Evolutionary conservation across 1,284 basidiomycete genomes (phyloP), one percentile per base, ranked within the genome.

Genomic region (Trichosporon sp.): DNA sequence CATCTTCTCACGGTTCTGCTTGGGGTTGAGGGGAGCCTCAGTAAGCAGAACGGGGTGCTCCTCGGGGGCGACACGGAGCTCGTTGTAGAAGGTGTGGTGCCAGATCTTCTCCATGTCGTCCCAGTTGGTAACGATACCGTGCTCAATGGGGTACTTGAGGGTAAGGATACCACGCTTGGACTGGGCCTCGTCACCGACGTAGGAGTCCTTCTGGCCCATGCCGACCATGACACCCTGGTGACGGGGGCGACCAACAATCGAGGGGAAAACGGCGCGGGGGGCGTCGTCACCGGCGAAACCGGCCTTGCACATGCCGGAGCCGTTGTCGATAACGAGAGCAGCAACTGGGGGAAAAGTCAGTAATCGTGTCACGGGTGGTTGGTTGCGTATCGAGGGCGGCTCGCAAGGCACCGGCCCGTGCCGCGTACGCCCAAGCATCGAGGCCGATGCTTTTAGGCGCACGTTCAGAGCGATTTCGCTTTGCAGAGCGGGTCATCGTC

Each of bases 41-140:
- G 94, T 96, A 88, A 96, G 88, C 59, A 96, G 88, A 75, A 95
- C 92, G 75, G 94, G 93, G 88, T 96, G 93, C 87, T 96, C 93
- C 86, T 96, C 94, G 72, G 85, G 85, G 66, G 85, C 85, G 74
- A 86, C 91, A 86, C 91, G 91, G 72, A 92, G 89, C 84, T 93
- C 91, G 82, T 92, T 92, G 88, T 92, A 92, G 87, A 92, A 92
- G 75, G 91, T 92, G 87, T 93, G 91, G 85, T 93, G 92, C 92
- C 92, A 94, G 85, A 94, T 94, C 87, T 93, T 93, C 88, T 94
- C 92, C 92, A 94, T 94, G 86, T 94, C 92, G 84, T 94, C 92
- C 93, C 93, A 96, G 90, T 96, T 95, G 85, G 93, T 96, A 78
- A 96, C 93, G 84, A 96, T 94, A 83, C 85, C 85, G 82, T 86